phyloP scores from a whole-genome alignment of 345 rosid genomes.

The Eucalyptus rudis region DNA sequence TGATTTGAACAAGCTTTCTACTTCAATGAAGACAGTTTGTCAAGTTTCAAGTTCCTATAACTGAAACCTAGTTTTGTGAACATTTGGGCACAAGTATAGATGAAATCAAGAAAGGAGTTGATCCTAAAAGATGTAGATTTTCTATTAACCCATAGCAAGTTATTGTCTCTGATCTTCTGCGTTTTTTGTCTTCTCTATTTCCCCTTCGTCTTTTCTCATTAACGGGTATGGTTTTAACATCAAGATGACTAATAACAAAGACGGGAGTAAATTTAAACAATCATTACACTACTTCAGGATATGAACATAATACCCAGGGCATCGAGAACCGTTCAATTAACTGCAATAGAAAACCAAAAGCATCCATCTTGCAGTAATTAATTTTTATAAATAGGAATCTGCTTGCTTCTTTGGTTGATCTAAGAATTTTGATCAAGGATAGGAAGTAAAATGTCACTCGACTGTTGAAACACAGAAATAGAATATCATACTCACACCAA shows the following conservation, averaged over 20 bases:
- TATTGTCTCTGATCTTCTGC: background rate
- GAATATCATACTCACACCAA: background rate
- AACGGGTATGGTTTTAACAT: background rate
- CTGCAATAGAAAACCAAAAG: background rate
- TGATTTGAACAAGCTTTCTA: background rate
- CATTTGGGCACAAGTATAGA: background rate
- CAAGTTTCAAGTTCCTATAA: background rate
- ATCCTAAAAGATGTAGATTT: background rate
- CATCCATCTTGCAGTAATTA: background rate
- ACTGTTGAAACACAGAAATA: background rate
- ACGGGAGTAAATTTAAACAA: background rate
- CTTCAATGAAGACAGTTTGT: background rate
- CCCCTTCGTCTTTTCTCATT: background rate
- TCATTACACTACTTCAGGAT: background rate
- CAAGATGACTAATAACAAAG: background rate
- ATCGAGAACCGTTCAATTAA: background rate
- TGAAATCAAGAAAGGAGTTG: background rate
- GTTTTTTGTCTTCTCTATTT: background rate
- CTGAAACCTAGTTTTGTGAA: background rate
- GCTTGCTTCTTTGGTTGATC: background rate
- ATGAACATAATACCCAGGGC: background rate
- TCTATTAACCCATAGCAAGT: background rate
- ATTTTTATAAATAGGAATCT: background rate
- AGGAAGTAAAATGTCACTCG: background rate
- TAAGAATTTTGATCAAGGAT: background rate